phyloP scores from a whole-genome alignment of 1,284 basidiomycete genomes.

The Leccinum fuscescens region DNA sequence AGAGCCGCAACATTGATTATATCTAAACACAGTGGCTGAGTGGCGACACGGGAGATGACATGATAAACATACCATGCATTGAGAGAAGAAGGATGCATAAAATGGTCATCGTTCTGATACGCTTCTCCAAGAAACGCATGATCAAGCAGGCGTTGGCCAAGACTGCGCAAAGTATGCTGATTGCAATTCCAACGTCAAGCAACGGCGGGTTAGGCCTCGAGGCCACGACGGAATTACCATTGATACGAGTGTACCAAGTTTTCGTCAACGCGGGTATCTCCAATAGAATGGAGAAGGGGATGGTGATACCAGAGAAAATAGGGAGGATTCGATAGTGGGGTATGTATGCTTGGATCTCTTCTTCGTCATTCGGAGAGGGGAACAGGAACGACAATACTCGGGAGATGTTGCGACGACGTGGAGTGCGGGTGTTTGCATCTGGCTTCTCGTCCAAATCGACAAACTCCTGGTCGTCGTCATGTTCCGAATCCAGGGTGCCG shows the following conservation, averaged over 20 bases:
- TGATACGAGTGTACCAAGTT: slow-evolving; percentile 63
- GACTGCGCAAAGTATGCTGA: slow-evolving; percentile 70
- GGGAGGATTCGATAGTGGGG: slow-evolving; percentile 58
- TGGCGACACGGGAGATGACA: neutral
- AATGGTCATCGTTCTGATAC: slow-evolving; percentile 61
- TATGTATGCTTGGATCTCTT: slow-evolving; percentile 27
- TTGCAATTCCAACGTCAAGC: slow-evolving; percentile 59
- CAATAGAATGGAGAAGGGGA: slow-evolving; percentile 77
- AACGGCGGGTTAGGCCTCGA: slow-evolving; percentile 53
- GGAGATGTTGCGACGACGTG: slow-evolving; percentile 3
- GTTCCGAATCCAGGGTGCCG: slow-evolving; percentile 5
- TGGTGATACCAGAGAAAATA: slow-evolving; percentile 66
- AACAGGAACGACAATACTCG: slow-evolving; percentile 13
- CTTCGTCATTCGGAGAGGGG: slow-evolving; percentile 24
- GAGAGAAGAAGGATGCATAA: slow-evolving; percentile 63
- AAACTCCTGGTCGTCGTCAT: slow-evolving; percentile 9
- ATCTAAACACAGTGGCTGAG: slow-evolving; percentile 42
- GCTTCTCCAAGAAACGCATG: slow-evolving; percentile 68
- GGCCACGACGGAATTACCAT: slow-evolving; percentile 46
- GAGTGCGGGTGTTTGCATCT: neutral
- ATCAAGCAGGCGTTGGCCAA: slow-evolving; percentile 72
- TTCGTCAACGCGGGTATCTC: slow-evolving; percentile 77
- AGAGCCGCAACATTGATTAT: slow-evolving; percentile 61
- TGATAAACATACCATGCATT: slow-evolving; percentile 54
- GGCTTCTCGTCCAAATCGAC: slow-evolving; percentile 1